Base-by-base conservation (phyloP, 139 green algal genomes). In the Micractinium conductrix region DNA sequence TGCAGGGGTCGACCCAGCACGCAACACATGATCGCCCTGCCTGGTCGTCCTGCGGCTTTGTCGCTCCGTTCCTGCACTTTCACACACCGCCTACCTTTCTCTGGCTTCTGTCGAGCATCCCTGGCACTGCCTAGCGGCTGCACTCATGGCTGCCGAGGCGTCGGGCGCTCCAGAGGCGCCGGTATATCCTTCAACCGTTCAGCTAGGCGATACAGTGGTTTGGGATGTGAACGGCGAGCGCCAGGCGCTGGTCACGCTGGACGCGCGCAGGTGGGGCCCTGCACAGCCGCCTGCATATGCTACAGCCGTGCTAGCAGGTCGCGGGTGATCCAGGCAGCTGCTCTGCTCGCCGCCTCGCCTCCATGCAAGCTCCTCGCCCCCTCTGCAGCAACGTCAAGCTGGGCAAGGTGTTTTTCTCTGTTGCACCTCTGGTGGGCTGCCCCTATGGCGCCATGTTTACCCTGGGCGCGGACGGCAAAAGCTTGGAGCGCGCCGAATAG, bases 141-240 rank as follows among this genome's bases (percentile, higher is more conserved):
- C n/a, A n/a, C n/a, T n/a, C n/a, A n/a, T n/a, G n/a, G n/a, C n/a
- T n/a, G n/a, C n/a, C n/a, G n/a, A n/a, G n/a, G n/a, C n/a, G n/a
- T n/a, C n/a, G n/a, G n/a, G n/a, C n/a, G n/a, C n/a, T n/a, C n/a
- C n/a, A n/a, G n/a, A n/a, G n/a, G n/a, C n/a, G n/a, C n/a, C n/a
- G n/a, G n/a, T n/a, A n/a, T n/a, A n/a, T n/a, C n/a, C n/a, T n/a
- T n/a, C n/a, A n/a, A n/a, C n/a, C n/a, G n/a, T n/a, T n/a, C n/a
- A n/a, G n/a, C n/a, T n/a, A n/a, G 93, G 93, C 1, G 90, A 96
- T 73, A 88, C 84, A 28, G 85, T 93, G 8, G 87, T 96, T 0
- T 78, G 94, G 3, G 93, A 95, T 38, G 89, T 95, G 7, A 93
- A 95, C 44, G 90, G 93, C 12, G 93, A 94, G 24, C 91, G 92